A percentile compares a stretch with the other conserved stretches of the same genome.
These are phyloP conservation scores for Elaeis oleifera DNA, from an alignment of 202 grass and related monocot genomes.

Conservation along the genomic window DNA sequence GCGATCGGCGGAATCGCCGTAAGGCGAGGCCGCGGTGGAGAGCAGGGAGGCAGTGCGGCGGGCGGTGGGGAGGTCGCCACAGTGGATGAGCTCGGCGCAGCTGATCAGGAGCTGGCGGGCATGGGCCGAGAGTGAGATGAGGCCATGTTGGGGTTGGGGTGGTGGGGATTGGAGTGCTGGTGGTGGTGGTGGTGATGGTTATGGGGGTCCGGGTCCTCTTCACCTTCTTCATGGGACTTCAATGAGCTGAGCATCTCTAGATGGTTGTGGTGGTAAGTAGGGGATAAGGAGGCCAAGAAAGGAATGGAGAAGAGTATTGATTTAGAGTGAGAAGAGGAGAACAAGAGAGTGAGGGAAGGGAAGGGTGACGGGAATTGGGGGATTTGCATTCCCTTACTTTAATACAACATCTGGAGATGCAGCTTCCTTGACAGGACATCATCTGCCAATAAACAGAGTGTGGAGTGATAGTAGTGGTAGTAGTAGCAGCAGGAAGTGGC, in stretches of 20 bases:
- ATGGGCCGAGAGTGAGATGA: slow-evolving; percentile 23
- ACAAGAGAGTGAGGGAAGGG: slow-evolving; percentile 23
- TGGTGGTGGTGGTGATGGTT: neutral
- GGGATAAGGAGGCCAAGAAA: no score
- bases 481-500: slow-evolving; percentile 29
- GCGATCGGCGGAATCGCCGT: slow-evolving; percentile 50
- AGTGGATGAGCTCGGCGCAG: slow-evolving; percentile 15
- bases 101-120: slow-evolving; percentile 21
- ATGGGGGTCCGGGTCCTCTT: neutral
- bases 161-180: neutral
- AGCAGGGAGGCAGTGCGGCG: slow-evolving; percentile 42
- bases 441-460: slow-evolving; percentile 53
- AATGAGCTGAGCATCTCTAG: slow-evolving; percentile 60
- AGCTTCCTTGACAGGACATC: slow-evolving; percentile 90
- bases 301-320: no score
- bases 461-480: slow-evolving; percentile 24
- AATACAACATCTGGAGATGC: slow-evolving; percentile 41
- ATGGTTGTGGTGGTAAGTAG: neutral
- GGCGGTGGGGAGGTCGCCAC: slow-evolving; percentile 41
- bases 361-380: slow-evolving; percentile 30
- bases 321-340: slow-evolving; percentile 26
- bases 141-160: neutral
- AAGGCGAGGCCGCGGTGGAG: slow-evolving; percentile 35
- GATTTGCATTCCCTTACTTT: slow-evolving; percentile 8
- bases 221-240: slow-evolving; percentile 16